Evolutionary conservation across 208 protist genomes (phyloP), one percentile per base, ranked within the genome.

Genomic region (Acanthamoeba royreba): DNA sequence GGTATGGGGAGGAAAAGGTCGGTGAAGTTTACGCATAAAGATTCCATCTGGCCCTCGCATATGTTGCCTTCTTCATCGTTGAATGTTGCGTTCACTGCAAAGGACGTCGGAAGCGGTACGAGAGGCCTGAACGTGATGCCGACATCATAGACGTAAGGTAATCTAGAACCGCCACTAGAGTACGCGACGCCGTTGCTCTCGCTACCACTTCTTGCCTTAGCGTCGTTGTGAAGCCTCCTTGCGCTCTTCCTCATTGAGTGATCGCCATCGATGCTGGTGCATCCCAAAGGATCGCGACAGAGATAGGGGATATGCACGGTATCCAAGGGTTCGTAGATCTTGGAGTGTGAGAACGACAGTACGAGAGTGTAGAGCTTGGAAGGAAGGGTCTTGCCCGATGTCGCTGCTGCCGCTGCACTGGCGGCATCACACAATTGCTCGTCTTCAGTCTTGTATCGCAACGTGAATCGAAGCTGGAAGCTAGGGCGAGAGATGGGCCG

Each of bases 1-100:
- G 85, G 55, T 25, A 90, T 31, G 3, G 85, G 85, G n/a, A 91
- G 58, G 55, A 91, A 91, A 28, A 91, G 85, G 58, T 91, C 85
- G 49, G 53, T 72, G 38, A 91, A 72, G 49, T 74, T 35, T 13
- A 91, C 40, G 43, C 42, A 40, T 2, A 91, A 13, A 53, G 85
- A 42, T 38, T 91, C 52, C 53, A 91, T 91, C 19, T 63, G 40
- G 35, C 46, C 55, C 58, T 91, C 53, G 85, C 85, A 91, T 19
- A 91, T 61, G 85, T 72, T 19, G 49, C 85, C 85, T 53, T 91
- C 85, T 7, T 25, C n/a, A n/a, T 91, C 85, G 38, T 91, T 91
- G 43, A 91, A 91, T 13, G 38, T 91, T 4, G 58, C 38, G 38
- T 42, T 91, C 46, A 91, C 85, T 22, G 33, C 52, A 53, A 91